Base-by-base conservation (phyloP, 2,329 filamentous ascomycete species). In the Paraphaeosphaeria sporulosa region DNA sequence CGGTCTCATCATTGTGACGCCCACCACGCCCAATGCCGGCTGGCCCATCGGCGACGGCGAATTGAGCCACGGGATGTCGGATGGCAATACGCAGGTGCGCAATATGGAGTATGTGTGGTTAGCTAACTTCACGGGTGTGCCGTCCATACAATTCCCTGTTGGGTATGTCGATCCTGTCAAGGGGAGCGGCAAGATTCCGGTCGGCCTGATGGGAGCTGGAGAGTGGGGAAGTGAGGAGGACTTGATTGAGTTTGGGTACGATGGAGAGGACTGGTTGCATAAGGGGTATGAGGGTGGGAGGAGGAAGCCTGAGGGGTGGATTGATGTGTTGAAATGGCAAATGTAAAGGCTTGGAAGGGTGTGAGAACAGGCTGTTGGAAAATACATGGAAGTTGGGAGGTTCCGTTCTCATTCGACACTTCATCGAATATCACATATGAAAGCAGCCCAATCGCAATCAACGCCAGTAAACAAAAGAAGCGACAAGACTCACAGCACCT, bases 61-160 rank as follows among this genome's bases (percentile, higher is more conserved):
- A 70, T 73, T 88, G 4, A 66, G 72, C 8, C 79, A 82, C 49
- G 94, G 94, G 2, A 81, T 92, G 66, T 89, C 85, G 40, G 90
- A 97, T 75, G 89, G 85, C 0, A 93, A 95, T 73, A 82, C 80
- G 62, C 89, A 87, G 17, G 81, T 96, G n/a, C 82, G 86, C 27
- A 91, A 87, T 72, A 96, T 97, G 92, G 87, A 90, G 76, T 97
- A 92, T 78, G 88, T 91, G 17, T 96, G 91, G 86, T 78, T 96
- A 38, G 90, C 93, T 7, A 97, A 97, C 77, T 89, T 93, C 68
- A 87, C 84, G 0, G 94, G 94, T 0, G 89, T 89, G 51, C 94
- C 94, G 0, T 88, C 91, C 1, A 85, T 96, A 13, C 88, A 83
- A 48, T 88, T 87, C 38, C 93, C 94, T 0, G 88, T 91, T 12